Evolutionary conservation across 1,139 yeast genomes (phyloP).

Genomic region (Taphrina wiesneri): DNA sequence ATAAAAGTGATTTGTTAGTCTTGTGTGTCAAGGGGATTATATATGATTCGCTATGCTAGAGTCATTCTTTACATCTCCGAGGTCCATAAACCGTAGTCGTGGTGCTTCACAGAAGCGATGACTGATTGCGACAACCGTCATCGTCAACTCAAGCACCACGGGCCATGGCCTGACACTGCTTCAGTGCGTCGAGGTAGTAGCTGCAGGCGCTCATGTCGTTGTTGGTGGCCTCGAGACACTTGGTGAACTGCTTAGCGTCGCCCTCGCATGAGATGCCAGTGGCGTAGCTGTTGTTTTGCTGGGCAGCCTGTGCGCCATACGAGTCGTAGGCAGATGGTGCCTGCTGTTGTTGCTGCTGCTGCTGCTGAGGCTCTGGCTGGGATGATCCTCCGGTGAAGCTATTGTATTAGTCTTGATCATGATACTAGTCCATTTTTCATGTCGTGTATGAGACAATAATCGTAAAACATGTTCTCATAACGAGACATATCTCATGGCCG

Average conservation of each 20-base stretch:
- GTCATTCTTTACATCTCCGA: neutral
- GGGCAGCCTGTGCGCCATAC: conserved; percentile 22
- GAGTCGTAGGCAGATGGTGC: conserved; percentile 47
- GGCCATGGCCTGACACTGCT: conserved; percentile 95
- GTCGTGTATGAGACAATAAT: too few species aligned
- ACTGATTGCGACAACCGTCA: neutral
- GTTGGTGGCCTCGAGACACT: conserved; percentile 86
- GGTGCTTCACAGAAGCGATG: neutral
- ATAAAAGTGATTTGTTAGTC: neutral
- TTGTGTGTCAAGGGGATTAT: neutral
- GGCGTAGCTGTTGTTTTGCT: conserved; percentile 24
- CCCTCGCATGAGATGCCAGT: conserved; percentile 66
- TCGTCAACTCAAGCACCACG: conserved; percentile 61
- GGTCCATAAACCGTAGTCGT: too few species aligned
- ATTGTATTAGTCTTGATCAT: conserved; percentile 46
- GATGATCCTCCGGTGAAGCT: conserved; percentile 82
- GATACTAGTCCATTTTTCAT: too few species aligned
- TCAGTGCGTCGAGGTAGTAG: conserved; percentile 92
- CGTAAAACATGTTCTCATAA: neutral
- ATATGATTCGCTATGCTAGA: conserved; percentile 5
- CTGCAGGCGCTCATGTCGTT: conserved; percentile 98
- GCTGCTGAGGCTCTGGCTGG: conserved; percentile 54
- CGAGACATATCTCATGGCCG: neutral
- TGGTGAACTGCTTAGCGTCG: conserved; percentile 92
- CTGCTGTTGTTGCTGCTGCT: conserved; percentile 43